Evolutionary conservation across 176 grass and related monocot genomes (phyloP), one percentile per base, ranked within the genome.

Genomic region (Elaeis guineensis): DNA sequence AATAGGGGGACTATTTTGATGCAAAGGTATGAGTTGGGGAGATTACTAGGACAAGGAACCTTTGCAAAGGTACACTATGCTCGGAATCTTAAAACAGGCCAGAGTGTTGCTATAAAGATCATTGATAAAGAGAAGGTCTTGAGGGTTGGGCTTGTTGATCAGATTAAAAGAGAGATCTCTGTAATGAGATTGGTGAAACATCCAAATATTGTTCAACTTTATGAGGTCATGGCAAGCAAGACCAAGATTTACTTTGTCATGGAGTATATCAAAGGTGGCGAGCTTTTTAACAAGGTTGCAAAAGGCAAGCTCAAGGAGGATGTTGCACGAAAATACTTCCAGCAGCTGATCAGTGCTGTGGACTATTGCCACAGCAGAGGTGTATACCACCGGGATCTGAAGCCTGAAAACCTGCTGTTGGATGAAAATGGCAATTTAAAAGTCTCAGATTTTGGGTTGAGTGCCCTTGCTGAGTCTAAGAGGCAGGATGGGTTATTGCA

Each of bases 61-160:
- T 96, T 96, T 66, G 91, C 91, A 51, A 97, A 97, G 83, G 92
- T 97, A 14, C 88, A 88, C 55, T 83, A 97, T 85, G 92, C 83
- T 17, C 77, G 87, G 59, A 91, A 82, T 74, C 78, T 97, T 70
- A 75, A 39, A 63, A 77, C 53, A 24, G 65, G 77, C 62, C 92
- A 85, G 71, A 84, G 78, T 66, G 87, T 91, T 53, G 92, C 92
- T 18, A 85, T 97, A 75, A 97, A 97, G 79, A 87, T 87, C 77
- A 90, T 97, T 30, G 85, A 91, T 50, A 97, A 97, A 75, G 76
- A 97, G 17, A 97, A 85, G 75, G 81, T 97, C 35, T 71, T 72
- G 57, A 86, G 77, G 72, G 92, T 88, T 69, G 86, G 86, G 66
- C 88, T 97, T 50, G 77, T 85, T 52, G 92, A 97, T 55, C 92